These are phyloP conservation scores for Brassica hybrid DNA, from an alignment of 441 rosid species.

Conservation along the genomic window DNA sequence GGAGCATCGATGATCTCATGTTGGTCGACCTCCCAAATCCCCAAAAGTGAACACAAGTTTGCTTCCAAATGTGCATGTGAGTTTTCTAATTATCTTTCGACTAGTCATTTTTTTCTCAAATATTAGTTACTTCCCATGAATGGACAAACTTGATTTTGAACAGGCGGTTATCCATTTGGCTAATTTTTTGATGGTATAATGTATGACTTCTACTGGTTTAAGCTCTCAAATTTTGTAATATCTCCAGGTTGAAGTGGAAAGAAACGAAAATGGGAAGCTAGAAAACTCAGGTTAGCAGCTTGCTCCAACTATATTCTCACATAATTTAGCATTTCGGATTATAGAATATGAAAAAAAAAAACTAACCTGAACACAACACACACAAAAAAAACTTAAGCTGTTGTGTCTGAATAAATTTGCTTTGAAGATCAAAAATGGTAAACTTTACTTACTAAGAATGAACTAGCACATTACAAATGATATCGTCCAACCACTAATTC, in stretches of 20 bases:
- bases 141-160: too few relatives aligned
- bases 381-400: too few relatives aligned
- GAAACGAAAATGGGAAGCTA: conserved; percentile 50
- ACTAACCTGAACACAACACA: too few relatives aligned
- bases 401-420: conserved; percentile 18
- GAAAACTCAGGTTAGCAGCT: too few relatives aligned
- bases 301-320: too few relatives aligned
- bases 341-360: too few relatives aligned
- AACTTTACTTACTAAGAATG: conserved; percentile 3
- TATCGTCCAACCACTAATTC: conserved; percentile 23
- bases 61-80: too few relatives aligned
- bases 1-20: conserved; percentile 62
- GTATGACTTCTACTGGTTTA: conserved; percentile 10
- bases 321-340: too few relatives aligned
- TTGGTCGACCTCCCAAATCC: conserved; percentile 53
- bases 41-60: conserved; percentile 44
- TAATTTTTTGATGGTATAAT: neutral
- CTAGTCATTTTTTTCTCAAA: too few relatives aligned
- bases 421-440: neutral
- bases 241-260: conserved; percentile 71
- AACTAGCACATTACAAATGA: neutral
- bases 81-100: too few relatives aligned
- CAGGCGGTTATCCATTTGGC: neutral
- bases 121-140: too few relatives aligned
- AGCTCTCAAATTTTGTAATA: conserved; percentile 10